Evolutionary conservation across 2,329 filamentous ascomycete genomes (phyloP).

Genomic region (Aspergillus phoenicis): DNA sequence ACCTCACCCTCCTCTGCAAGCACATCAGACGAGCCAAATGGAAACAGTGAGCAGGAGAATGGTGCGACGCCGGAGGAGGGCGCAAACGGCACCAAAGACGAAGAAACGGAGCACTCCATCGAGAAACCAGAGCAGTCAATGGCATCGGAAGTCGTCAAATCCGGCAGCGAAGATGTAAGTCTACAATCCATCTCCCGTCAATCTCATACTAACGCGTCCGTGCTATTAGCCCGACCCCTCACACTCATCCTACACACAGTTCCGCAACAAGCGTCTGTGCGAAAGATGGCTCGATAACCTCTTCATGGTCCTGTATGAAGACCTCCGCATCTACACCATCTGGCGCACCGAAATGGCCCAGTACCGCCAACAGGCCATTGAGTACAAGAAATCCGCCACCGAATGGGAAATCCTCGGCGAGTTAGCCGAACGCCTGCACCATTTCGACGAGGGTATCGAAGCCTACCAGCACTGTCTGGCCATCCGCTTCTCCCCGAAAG

Average conservation of each 20-base stretch:
- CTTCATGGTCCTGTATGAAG: constrained; percentile 99
- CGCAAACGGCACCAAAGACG: constrained; percentile 21
- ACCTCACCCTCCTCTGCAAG: constrained; percentile 24
- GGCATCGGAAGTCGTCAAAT: constrained; percentile 74
- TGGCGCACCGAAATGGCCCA: constrained; percentile 98
- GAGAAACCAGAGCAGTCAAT: constrained; percentile 81
- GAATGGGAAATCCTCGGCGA: constrained; percentile 98
- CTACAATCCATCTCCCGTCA: neutral
- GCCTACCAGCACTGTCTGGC: constrained; percentile 86
- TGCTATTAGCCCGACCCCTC: constrained; percentile 59
- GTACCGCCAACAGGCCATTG: constrained; percentile 86
- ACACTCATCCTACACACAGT: constrained; percentile 78
- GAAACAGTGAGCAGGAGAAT: constrained; percentile 33
- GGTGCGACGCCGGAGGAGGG: constrained; percentile 22
- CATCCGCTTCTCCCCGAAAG: constrained; percentile 90
- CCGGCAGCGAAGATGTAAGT: constrained; percentile 70
- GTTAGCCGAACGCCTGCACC: constrained; percentile 88
- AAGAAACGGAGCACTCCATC: constrained; percentile 49
- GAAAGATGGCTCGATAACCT: constrained; percentile 98
- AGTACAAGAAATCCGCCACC: constrained; percentile 94
- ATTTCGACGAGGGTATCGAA: constrained; percentile 86
- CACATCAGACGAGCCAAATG: constrained; percentile 42
- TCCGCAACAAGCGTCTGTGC: constrained; percentile 95
- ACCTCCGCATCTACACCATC: constrained; percentile 96
- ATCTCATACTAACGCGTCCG: neutral